Base-by-base conservation (phyloP, 495 filamentous ascomycete genomes). In the Penicillium mononematosum region DNA sequence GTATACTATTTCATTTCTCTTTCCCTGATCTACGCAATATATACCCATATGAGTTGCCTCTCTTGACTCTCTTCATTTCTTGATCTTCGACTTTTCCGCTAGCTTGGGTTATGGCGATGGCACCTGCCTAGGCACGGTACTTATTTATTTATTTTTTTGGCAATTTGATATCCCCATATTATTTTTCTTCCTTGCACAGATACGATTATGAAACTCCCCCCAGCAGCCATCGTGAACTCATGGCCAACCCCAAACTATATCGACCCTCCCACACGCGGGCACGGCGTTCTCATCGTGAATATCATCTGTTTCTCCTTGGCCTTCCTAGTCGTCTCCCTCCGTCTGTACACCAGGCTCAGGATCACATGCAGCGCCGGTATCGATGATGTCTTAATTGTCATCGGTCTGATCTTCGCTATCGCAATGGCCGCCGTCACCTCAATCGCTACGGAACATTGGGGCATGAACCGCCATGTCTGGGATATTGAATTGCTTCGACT, bases 241-340 rank as follows among this genome's bases (percentile, higher is more conserved):
- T 85, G 83, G 83, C 83, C 84, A 4, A 59, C 44, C n/a, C 75
- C 82, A 4, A 84, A 86, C 61, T 82, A 81, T 64, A 60, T 69
- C 55, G 63, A 85, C 58, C 83, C 83, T 5, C 64, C 69, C 22
- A 79, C 76, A 5, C 78, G 80, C 48, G 82, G 81, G 0, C 68
- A 74, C 55, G 65, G 63, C 11, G 74, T 75, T 10, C 59, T 76
- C 45, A 61, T 80, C 17, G 63, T 81, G 49, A 81, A 73, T 38
- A 50, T 77, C 24, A 31, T 78, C 43, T 71, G 75, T 44, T 54
- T 68, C 11, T 41, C 50, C 7, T 27, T 83, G 8, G 70, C 78
- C 32, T 70, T 78, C 5, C 12, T 78, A 8, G 69, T 78, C 19
- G 69, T 79, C 22, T 24, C 32, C 24, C 67, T 82, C 29, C 76